A percentile compares a stretch with the other conserved stretches of the same genome.
phyloP scores from a whole-genome alignment of 2,329 filamentous ascomycete species.

The Fusarium cyanostomum region DNA sequence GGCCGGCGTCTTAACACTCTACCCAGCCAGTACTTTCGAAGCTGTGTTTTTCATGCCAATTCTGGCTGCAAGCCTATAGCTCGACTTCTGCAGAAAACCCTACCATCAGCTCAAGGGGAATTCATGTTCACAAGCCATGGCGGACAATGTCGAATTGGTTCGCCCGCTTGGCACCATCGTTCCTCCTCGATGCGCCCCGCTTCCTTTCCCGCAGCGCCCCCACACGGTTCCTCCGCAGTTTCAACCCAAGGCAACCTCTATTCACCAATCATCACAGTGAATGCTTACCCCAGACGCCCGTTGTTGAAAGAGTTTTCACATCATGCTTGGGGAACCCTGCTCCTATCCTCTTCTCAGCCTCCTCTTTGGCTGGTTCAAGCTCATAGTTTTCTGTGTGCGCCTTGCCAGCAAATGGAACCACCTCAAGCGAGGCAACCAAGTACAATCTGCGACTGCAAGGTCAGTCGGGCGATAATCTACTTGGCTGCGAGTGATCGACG shows the following conservation, averaged over 20 bases:
- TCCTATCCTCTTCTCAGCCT: not conserved
- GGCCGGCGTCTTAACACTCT: no score
- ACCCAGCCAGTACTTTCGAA: no score
- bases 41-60: not conserved
- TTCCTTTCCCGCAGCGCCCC: conserved; percentile 6
- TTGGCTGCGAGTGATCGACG: conserved; percentile 15
- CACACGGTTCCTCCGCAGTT: conserved; percentile 23
- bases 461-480: conserved; percentile 5
- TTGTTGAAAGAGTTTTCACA: conserved; percentile 28
- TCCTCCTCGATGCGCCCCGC: conserved; percentile 28
- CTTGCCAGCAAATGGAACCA: conserved; percentile 24
- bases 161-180: conserved; percentile 8
- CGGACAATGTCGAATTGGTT: conserved; percentile 16
- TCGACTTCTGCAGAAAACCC: not conserved
- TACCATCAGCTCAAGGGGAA: not conserved
- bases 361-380: conserved; percentile 4
- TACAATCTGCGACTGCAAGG: not conserved
- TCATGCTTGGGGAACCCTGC: conserved; percentile 18
- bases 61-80: not conserved
- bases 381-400: conserved; percentile 13
- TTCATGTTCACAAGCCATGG: conserved; percentile 16
- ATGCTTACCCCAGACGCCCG: conserved; percentile 35
- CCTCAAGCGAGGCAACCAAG: conserved; percentile 31
- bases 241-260: conserved; percentile 16
- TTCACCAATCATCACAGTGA: conserved; percentile 26